Evolutionary conservation across 2,329 filamentous ascomycete genomes (phyloP), one percentile per base, ranked within the genome.

Genomic region (Alternaria panax): DNA sequence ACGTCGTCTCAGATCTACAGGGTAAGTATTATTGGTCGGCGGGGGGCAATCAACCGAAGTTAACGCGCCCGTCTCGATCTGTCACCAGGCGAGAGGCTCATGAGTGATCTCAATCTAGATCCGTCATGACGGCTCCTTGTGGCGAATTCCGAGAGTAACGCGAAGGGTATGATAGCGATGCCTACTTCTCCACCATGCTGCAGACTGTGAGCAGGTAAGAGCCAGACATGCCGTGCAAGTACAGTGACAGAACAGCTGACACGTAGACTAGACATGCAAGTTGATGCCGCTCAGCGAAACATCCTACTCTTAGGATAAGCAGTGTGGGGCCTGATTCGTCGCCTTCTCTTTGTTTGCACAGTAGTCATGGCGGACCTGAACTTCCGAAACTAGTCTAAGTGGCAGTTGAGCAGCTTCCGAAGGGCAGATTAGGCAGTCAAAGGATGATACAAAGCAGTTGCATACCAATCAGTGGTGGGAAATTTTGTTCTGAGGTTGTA

Each of bases 331-430:
- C 54, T 73, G 64, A 75, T 75, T 75, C 65, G 71, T 63, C 60
- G 59, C 62, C 59, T 51, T 50, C 38, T 60, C 42, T 47, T 36
- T 51, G 53, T n/a, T 53, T 54, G 56, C 41, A 54, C 61, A 63
- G 57, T 70, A 70, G 71, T 71, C 66, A 74, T 73, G 70, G 68
- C 74, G 73, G 73, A 72, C 74, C 71, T 75, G 56, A 60, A 72
- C 54, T 67, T 69, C 71, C 69, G 68, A 62, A 51, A 58, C 68
- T 67, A 74, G 71, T 69, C 63, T 69, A 63, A 64, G 63, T 63
- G 54, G 57, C 65, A 66, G 54, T 54, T 55, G 52, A 55, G 36
- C 32, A 38, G 50, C 55, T 60, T 57, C 61, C 58, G 65, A 59
- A 59, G 28, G 34, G 62, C 67, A 63, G 41, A 62, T 64, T 69